Conservation (phyloP, 2,329 filamentous ascomycete species). For the Fusarium lyarnte region DNA sequence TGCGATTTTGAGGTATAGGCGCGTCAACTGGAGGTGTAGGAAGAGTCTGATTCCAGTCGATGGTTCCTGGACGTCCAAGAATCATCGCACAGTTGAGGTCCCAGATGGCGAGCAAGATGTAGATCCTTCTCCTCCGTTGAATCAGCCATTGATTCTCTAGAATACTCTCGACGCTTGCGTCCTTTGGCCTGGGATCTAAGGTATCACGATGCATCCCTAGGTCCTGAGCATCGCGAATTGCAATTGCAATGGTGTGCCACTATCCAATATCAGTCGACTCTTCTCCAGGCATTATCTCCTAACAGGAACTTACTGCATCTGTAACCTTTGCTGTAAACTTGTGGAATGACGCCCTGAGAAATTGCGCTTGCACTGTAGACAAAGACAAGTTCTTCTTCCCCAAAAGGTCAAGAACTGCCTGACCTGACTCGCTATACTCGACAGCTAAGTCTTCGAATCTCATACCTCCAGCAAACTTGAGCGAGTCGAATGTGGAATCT, state of each 20-base stretch:
- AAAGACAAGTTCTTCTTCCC: slow-evolving; percentile 67
- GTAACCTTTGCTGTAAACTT: slow-evolving; percentile 69
- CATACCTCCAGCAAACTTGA: slow-evolving; percentile 69
- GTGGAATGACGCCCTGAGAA: slow-evolving; percentile 64
- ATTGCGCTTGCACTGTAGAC: slow-evolving; percentile 66
- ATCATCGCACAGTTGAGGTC: slow-evolving; percentile 64
- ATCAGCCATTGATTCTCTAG: slow-evolving; percentile 68
- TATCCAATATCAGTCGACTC: slow-evolving; percentile 33
- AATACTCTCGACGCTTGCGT: slow-evolving; percentile 58
- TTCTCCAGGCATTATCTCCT: not conserved
- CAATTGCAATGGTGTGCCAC: slow-evolving; percentile 66
- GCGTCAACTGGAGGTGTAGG: slow-evolving; percentile 65
- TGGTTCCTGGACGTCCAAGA: slow-evolving; percentile 64
- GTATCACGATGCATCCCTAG: slow-evolving; percentile 67
- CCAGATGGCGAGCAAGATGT: slow-evolving; percentile 63
- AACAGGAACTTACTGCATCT: slow-evolving; percentile 56
- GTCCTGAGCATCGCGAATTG: slow-evolving; percentile 70
- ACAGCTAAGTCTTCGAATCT: slow-evolving; percentile 68
- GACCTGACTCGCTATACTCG: slow-evolving; percentile 69
- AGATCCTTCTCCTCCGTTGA: slow-evolving; percentile 64
- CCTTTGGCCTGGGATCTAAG: slow-evolving; percentile 59
- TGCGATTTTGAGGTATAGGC: slow-evolving; percentile 57
- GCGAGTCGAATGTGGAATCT: slow-evolving; percentile 60
- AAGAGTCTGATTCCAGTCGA: slow-evolving; percentile 59
- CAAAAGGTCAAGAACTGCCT: slow-evolving; percentile 62